Evolutionary conservation across 1,139 yeast species (phyloP), one percentile per base, ranked within the genome.

Genomic region (Magnusiomyces paraingens): DNA sequence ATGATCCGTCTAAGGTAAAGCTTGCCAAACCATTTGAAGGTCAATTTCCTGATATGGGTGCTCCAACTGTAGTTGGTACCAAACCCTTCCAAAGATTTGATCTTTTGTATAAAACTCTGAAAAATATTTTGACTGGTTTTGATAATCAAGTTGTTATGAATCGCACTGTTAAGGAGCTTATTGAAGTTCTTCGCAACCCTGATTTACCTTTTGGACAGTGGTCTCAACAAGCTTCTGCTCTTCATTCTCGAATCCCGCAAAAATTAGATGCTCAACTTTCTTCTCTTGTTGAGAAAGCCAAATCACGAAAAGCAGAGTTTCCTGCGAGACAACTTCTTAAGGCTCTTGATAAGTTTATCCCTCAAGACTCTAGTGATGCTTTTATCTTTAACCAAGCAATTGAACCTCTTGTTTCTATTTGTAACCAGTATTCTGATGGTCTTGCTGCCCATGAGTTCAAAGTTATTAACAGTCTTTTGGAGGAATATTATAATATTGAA

Each of bases 21-120:
- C 99, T 91, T 67, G 99, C 99, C 50, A 75, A 84, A 69, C 96
- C 98, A 50, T 93, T 80, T 66, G 96, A 90, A 70, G 98, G 97
- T 51, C 90, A 95, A 65, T 76, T 94, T 61, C 98, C 97, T 21
- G 88, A 84, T 39, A 75, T 84, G 62, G 98, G 98, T 54, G 78
- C 86, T 40, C 95, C 98, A 59, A 79, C 76, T 58, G 77, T 89
- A 58, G 81, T 79, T 67, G 98, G 99, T 64, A 80, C 86, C 55
- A 91, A 88, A 72, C 86, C 95, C 54, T 84, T 82, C 57, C 89
- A 91, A 72, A 81, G 80, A 64, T 91, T 83, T 75, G 76, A 78
- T 57, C 74, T 79, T 50, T 72, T 81, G 61, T 70, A 82, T 49
- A 69, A 79, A 14, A 81, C 87, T 59, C 77, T 93, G 69, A 75